Percentiles rank a stretch among this genome's conserved stretches.
Evolutionary conservation across 345 rosid species (phyloP).

Genomic region (Arabidopsis suecica): DNA sequence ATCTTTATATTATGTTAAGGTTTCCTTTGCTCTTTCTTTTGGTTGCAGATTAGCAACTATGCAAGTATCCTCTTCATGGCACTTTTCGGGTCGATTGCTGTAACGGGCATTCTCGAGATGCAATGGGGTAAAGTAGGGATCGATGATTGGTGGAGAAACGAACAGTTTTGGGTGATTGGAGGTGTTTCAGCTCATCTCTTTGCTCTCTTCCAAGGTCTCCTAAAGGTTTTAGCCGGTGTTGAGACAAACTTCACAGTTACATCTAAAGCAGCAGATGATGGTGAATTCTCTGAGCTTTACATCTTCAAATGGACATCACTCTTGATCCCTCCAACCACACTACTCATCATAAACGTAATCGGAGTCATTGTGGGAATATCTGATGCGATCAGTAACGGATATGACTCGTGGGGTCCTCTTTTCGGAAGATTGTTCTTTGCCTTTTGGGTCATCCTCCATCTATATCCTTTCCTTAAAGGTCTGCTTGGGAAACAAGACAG

Average conservation of each 20-base stretch:
- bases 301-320: slow-evolving; percentile 69
- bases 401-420: slow-evolving; percentile 74
- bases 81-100: slow-evolving; percentile 65
- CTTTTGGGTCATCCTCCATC: slow-evolving; percentile 71
- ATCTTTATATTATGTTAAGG: not conserved
- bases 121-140: slow-evolving; percentile 74
- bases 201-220: slow-evolving; percentile 69
- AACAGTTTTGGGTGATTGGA: slow-evolving; percentile 78
- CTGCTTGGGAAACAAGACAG: slow-evolving; percentile 61
- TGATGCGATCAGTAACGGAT: slow-evolving; percentile 66
- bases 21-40: not conserved
- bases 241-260: slow-evolving; percentile 70
- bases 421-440: slow-evolving; percentile 75
- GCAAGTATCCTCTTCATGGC: slow-evolving; percentile 69
- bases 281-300: slow-evolving; percentile 58
- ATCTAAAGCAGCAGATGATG: slow-evolving; percentile 64
- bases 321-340: slow-evolving; percentile 68
- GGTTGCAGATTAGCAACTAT: slow-evolving; percentile 59
- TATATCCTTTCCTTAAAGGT: slow-evolving; percentile 75
- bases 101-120: slow-evolving; percentile 71
- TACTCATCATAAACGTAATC: slow-evolving; percentile 60
- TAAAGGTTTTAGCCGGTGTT: slow-evolving; percentile 67
- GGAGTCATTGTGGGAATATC: slow-evolving; percentile 68
- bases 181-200: slow-evolving; percentile 72
- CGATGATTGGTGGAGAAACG: slow-evolving; percentile 83